Evolutionary conservation across 805 yeast genomes (phyloP).

Genomic region (Lipomyces yamadae): DNA sequence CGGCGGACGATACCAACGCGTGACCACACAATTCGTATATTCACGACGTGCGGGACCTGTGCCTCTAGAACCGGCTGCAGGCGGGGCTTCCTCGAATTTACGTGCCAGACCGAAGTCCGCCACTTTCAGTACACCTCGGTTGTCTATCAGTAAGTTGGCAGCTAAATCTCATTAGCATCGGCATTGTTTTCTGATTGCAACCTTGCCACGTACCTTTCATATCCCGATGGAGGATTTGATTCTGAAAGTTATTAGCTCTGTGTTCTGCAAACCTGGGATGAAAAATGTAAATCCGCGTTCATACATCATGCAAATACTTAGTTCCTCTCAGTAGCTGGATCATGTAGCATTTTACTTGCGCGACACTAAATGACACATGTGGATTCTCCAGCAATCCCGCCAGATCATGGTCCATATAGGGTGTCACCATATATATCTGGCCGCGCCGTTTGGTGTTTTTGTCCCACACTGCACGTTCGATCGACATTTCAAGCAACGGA

Average conservation of each 20-base stretch:
- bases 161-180: constrained; percentile 50
- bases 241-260: constrained; percentile 40
- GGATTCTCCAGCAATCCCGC: constrained; percentile 89
- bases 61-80: constrained; percentile 55
- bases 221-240: constrained; percentile 74
- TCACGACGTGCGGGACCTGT: constrained; percentile 50
- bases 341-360: constrained; percentile 85
- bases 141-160: constrained; percentile 85
- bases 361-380: constrained; percentile 58
- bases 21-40: constrained; percentile 79
- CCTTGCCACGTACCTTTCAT: constrained; percentile 55
- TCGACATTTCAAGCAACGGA: constrained; percentile 78
- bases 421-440: constrained; percentile 81
- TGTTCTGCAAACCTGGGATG: not conserved
- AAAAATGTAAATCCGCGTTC: not conserved
- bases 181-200: not conserved
- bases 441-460: constrained; percentile 42
- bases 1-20: constrained; percentile 98
- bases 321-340: constrained; percentile 78
- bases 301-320: constrained; percentile 68
- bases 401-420: constrained; percentile 90
- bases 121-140: constrained; percentile 75
- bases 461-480: constrained; percentile 49
- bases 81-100: constrained; percentile 64
- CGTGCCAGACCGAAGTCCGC: constrained; percentile 98